phyloP scores from a whole-genome alignment of 208 protist genomes.

The Acanthamoeba triangularis region DNA sequence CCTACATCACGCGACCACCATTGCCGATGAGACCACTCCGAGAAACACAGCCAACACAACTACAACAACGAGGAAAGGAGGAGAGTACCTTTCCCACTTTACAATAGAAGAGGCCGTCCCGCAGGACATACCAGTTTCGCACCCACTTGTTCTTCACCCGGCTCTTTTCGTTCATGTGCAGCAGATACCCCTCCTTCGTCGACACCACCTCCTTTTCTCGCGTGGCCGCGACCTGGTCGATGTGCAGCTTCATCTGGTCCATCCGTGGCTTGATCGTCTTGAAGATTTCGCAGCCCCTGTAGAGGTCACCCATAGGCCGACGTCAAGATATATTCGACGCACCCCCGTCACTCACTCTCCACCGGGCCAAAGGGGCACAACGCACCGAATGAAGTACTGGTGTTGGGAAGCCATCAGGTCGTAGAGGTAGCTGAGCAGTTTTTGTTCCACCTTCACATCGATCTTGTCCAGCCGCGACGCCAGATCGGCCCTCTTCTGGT shows the following conservation, averaged over 20 bases:
- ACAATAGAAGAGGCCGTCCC: slow-evolving; percentile 71
- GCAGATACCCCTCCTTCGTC: slow-evolving; percentile 41
- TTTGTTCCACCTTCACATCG: slow-evolving; percentile 59
- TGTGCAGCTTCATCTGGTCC: slow-evolving; percentile 63
- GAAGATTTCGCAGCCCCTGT: slow-evolving; percentile 56
- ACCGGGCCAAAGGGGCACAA: background rate
- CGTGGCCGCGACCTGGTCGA: slow-evolving; percentile 1
- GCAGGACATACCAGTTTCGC: slow-evolving; percentile 60
- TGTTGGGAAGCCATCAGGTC: slow-evolving; percentile 47
- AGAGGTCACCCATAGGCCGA: background rate
- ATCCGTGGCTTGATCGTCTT: slow-evolving; percentile 39
- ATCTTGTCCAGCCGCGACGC: slow-evolving; percentile 29
- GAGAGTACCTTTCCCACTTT: slow-evolving; percentile 60
- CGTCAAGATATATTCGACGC: too few relatives aligned
- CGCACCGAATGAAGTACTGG: slow-evolving; percentile 23
- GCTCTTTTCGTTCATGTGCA: slow-evolving; percentile 24
- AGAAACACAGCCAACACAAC: too few relatives aligned
- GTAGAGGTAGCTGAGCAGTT: slow-evolving; percentile 52
- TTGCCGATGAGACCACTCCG: background rate
- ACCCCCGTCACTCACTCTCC: background rate
- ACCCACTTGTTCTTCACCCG: slow-evolving; percentile 45
- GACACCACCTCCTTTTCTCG: slow-evolving; percentile 12
- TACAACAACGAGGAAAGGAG: background rate
- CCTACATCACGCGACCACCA: background rate
- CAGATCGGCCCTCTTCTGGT: slow-evolving; percentile 31